Base-by-base conservation (phyloP, 176 grass and related monocot species). In the Tillandsia leiboldiana region DNA sequence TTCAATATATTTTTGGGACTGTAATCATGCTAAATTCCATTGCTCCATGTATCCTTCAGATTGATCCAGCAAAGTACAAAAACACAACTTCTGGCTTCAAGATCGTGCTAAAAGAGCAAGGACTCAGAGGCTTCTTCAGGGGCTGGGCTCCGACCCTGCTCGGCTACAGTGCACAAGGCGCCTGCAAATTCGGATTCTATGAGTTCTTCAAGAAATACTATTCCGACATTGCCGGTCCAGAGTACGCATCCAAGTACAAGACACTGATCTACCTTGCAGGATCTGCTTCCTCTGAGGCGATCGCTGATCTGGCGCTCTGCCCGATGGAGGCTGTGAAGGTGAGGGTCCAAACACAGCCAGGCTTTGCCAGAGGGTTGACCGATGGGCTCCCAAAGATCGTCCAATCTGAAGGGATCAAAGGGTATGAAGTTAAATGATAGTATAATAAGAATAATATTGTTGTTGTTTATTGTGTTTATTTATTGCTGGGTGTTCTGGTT, bases 241-340 rank as follows among this genome's bases (percentile, higher is more conserved):
- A 91, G 17, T 61, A 80, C 66, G 81, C 81, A 13, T 72, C 80
- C 15, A 85, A 67, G 50, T 74, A 76, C 23, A 91, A 81, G 77
- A 87, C 86, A 11, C 24, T 81, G 3, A 76, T 92, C 7, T 92
- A 92, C 75, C 86, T 96, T 58, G 83, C 86, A 0, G 87, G 84
- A 1, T 92, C 93, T 8, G 88, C 89, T 9, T 96, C 86, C 2
- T 75, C 93, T 52, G 93, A 96, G 81, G 69, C 90, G 51, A 80
- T 92, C 79, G 93, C 88, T 50, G 88, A 87, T 72, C 28, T 96
- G 10, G 79, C 83, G 9, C 93, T 96, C 49, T 96, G 93, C 68
- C 93, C 93, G 51, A 87, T 96, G 86, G 93, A 96, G 53, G 93
- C 93, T 22, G 76, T 96, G 49, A 96, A 96, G 76, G 79, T 96